Base-by-base conservation (phyloP, 345 rosid species). In the Lepidium didymum region DNA sequence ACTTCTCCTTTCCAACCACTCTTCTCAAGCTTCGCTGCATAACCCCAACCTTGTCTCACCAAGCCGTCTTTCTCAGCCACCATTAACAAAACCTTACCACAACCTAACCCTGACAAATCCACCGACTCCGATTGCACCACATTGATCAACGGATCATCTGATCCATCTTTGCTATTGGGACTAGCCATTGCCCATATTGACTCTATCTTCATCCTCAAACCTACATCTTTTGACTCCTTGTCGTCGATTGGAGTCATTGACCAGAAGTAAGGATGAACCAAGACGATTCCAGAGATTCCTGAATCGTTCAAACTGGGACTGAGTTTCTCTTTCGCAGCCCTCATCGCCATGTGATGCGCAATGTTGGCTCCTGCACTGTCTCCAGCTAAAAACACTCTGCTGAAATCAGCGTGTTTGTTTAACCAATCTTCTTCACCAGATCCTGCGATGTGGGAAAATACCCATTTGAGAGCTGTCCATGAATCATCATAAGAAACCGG, bases 361-460 rank as follows among this genome's bases (percentile, higher is more conserved):
- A 83, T 79, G 70, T 74, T 89, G 7, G 85, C 95, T 4, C 95
- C 95, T 3, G 90, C 90, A 14, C 92, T 87, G 68, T 86, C 95
- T 4, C 96, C 92, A 1, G 66, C 70, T 21, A 83, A 65, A 59
- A 83, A 75, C 42, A 85, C 86, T 44, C 42, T 77, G 38, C 65
- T 37, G 13, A 83, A 73, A 54, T 87, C 92, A 0, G 74, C 87
- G 7, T 82, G 62, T 19, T 72, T 41, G 73, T 84, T 85, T 8
- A 87, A 50, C 87, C 80, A 83, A 1, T 74, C 56, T 41, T 88
- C 95, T 0, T 82, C 75, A 0, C 90, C 95, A 0, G 55, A 19
- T 56, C 84, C 80, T 5, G 62, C 46, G 0, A 73, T 67, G 50
- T 87, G 96, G 3, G 77, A 11, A 4, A 80, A 85, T 1, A 88